These are phyloP conservation scores for Suillus sp. DNA, from an alignment of 768 basidiomycete genomes.

Conservation along the genomic window DNA sequence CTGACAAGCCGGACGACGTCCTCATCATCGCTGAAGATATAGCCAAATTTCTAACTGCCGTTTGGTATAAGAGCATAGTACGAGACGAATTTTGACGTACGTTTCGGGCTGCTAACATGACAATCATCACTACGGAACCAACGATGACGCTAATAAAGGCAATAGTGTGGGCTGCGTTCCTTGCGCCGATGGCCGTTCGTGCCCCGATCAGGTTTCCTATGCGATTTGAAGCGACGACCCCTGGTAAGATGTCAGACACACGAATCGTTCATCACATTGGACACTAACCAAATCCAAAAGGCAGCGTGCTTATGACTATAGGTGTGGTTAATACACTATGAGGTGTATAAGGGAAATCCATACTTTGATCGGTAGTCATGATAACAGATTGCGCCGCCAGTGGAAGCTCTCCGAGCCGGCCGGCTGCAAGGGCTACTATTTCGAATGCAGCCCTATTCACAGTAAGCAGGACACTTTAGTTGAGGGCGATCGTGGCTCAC, in stretches of 20 bases:
- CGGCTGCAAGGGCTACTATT: constrained; percentile 78
- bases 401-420: constrained; percentile 63
- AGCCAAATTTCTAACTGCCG: constrained; percentile 52
- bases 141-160: constrained; percentile 64
- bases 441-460: constrained; percentile 73
- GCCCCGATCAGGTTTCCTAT: constrained; percentile 75
- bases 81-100: constrained; percentile 36
- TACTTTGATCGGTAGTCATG: constrained; percentile 81
- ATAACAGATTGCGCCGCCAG: constrained; percentile 78
- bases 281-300: constrained; percentile 64
- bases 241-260: constrained; percentile 23
- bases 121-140: constrained; percentile 59
- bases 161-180: constrained; percentile 60
- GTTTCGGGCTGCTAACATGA: constrained; percentile 57
- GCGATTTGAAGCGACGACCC: constrained; percentile 71
- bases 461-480: background rate
- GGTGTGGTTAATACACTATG: constrained; percentile 6
- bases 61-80: constrained; percentile 2
- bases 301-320: constrained; percentile 69
- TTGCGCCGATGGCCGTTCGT: constrained; percentile 52
- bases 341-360: constrained; percentile 9
- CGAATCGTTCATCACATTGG: background rate
- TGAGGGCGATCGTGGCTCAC: constrained; percentile 37
- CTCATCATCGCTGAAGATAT: constrained; percentile 66
- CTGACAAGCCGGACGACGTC: constrained; percentile 53